Conservation (phyloP, 148 eudicot species). For the Polygonum maritimum region DNA sequence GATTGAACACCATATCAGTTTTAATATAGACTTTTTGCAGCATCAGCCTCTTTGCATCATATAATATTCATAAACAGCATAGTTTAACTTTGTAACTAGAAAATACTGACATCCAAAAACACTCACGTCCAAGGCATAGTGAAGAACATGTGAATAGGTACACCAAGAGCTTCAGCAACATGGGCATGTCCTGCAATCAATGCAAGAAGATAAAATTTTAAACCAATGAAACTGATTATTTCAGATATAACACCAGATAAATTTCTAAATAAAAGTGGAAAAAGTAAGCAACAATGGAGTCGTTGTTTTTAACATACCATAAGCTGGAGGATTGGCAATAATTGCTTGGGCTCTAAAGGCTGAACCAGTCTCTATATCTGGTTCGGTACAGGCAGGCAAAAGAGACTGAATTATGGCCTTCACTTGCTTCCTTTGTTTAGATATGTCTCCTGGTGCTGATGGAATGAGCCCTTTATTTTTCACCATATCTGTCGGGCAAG, state of each 20-base stretch:
- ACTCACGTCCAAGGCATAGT: conserved; percentile 99
- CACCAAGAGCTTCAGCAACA: conserved; percentile 92
- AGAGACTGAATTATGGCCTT: conserved; percentile 71
- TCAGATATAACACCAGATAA: not conserved
- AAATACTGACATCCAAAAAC: not conserved
- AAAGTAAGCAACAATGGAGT: not conserved
- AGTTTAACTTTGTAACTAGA: not conserved
- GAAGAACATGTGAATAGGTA: conserved; percentile 90
- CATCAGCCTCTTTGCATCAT: too few species aligned
- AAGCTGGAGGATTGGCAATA: conserved; percentile 91
- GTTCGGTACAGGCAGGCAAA: conserved; percentile 81
- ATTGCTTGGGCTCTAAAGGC: conserved; percentile 86
- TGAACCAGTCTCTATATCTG: conserved; percentile 59
- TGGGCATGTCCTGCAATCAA: conserved; percentile 67
- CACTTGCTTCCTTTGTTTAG: conserved; percentile 65
- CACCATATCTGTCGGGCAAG: conserved; percentile 53
- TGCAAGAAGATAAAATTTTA: not conserved
- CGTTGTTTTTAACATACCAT: conserved; percentile 37
- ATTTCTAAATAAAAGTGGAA: not conserved
- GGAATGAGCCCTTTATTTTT: conserved; percentile 81
- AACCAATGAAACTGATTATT: not conserved
- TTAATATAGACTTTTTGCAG: not conserved
- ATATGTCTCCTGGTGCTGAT: conserved; percentile 59
- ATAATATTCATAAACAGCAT: not conserved
- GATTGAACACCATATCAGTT: not conserved